Percentiles rank a stretch among this genome's conserved stretches.
These are phyloP conservation scores for Tulasnella calospora DNA, from an alignment of 768 basidiomycete genomes.

Conservation along the genomic window DNA sequence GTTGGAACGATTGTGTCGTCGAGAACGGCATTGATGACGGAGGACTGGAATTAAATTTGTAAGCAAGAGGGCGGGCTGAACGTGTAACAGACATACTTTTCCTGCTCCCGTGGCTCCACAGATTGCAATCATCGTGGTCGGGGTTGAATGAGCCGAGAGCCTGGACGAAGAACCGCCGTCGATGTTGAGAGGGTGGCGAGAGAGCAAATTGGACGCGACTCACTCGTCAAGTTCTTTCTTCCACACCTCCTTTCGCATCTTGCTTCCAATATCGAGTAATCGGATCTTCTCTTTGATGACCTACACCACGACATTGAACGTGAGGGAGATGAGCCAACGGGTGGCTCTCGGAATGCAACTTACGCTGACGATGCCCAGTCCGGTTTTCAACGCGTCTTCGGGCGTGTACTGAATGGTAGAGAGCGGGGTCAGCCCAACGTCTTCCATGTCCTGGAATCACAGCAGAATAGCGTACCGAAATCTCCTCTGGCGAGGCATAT, in stretches of 20 bases:
- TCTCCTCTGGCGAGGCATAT: constrained; percentile 1
- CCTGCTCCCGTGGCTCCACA: constrained; percentile 43
- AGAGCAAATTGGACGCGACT: constrained; percentile 25
- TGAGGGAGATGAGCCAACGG: neutral
- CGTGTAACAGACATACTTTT: constrained; percentile 29
- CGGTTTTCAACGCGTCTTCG: constrained; percentile 10
- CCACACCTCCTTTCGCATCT: constrained; percentile 58
- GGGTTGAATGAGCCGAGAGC: constrained; percentile 47
- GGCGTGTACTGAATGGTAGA: constrained; percentile 2
- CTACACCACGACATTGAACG: constrained; percentile 34
- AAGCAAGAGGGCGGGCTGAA: constrained; percentile 47
- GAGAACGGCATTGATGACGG: constrained; percentile 56
- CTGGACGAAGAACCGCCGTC: constrained; percentile 34
- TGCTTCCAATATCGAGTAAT: constrained; percentile 49
- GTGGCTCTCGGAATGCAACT: neutral
- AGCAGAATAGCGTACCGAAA: neutral
- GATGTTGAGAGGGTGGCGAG: neutral
- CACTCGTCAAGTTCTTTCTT: constrained; percentile 50
- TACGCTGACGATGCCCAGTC: constrained; percentile 12
- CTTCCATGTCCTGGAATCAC: neutral
- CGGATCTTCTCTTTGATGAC: constrained; percentile 44
- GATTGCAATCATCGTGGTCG: constrained; percentile 59
- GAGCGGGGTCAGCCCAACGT: neutral
- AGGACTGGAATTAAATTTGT: constrained; percentile 46
- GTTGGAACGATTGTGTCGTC: constrained; percentile 63